These are phyloP conservation scores for Alternaria alternata DNA, from an alignment of 2,329 filamentous ascomycete species.

Conservation along the genomic window DNA sequence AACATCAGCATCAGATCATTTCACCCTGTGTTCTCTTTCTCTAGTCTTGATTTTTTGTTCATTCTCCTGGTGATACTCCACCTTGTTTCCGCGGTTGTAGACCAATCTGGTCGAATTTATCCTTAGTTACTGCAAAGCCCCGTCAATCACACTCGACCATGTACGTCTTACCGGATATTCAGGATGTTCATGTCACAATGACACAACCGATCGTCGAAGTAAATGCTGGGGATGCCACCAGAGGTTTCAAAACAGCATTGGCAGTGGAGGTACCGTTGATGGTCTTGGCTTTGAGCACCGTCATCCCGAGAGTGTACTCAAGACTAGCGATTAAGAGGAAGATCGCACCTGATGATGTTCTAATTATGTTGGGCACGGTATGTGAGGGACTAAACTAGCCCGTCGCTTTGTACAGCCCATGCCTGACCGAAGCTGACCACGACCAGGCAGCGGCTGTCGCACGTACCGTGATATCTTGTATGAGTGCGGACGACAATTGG, in stretches of 20 bases:
- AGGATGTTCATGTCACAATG: slow-evolving; percentile 1
- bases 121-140: neutral
- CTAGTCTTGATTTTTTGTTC: slow-evolving; percentile 2
- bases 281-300: slow-evolving; percentile 29
- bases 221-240: slow-evolving; percentile 13
- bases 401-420: neutral
- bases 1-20: slow-evolving; percentile 21
- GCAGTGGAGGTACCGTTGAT: slow-evolving; percentile 41
- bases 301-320: slow-evolving; percentile 35
- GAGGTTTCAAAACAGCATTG: slow-evolving; percentile 22
- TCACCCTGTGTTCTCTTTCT: neutral
- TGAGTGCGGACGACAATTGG: slow-evolving; percentile 36
- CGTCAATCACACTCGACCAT: slow-evolving; percentile 2
- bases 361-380: slow-evolving; percentile 36
- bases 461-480: slow-evolving; percentile 37
- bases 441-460: slow-evolving; percentile 28
- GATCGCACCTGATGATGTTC: slow-evolving; percentile 33
- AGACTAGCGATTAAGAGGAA: slow-evolving; percentile 34
- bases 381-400: neutral
- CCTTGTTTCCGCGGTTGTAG: slow-evolving; percentile 5
- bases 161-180: slow-evolving; percentile 4
- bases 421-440: slow-evolving; percentile 12
- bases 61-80: slow-evolving; percentile 7
- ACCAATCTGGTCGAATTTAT: neutral
- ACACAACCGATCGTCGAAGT: slow-evolving; percentile 9